A percentile compares a stretch with the other conserved stretches of the same genome.
phyloP scores from a whole-genome alignment of 805 yeast genomes.

The Ogataea degrootiae region DNA sequence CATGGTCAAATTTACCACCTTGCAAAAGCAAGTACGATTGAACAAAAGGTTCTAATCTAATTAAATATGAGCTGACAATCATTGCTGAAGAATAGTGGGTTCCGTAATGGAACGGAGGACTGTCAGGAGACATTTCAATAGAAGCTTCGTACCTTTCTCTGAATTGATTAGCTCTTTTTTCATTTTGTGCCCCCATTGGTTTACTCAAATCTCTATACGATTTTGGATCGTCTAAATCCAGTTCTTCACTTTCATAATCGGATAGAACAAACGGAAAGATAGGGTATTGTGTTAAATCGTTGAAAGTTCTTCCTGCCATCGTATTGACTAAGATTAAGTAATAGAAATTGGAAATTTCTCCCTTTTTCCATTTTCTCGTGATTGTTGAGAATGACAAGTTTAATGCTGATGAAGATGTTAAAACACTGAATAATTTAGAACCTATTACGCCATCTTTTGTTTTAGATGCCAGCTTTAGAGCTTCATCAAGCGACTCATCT shows the following conservation, averaged over 20 bases:
- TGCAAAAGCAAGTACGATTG: constrained; percentile 74
- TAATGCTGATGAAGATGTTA: constrained; percentile 27
- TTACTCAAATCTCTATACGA: constrained; percentile 72
- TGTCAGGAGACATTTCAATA: constrained; percentile 45
- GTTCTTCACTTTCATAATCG: constrained; percentile 65
- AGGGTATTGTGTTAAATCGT: constrained; percentile 86
- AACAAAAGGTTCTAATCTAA: constrained; percentile 75
- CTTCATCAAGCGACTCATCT: constrained; percentile 52
- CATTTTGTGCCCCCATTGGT: constrained; percentile 88
- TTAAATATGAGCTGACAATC: constrained; percentile 81
- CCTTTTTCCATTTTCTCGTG: constrained; percentile 69
- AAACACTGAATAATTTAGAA: constrained; percentile 40
- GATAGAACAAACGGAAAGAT: constrained; percentile 90
- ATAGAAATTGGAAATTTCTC: constrained; percentile 78
- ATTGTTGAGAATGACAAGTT: constrained; percentile 37
- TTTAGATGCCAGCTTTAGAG: constrained; percentile 45
- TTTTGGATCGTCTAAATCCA: constrained; percentile 60
- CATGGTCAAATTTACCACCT: constrained; percentile 87
- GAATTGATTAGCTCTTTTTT: constrained; percentile 56
- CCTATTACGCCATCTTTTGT: constrained; percentile 26
- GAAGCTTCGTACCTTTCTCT: constrained; percentile 70
- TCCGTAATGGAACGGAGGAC: constrained; percentile 84
- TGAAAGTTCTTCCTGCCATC: constrained; percentile 82
- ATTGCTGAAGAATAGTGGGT: constrained; percentile 92
- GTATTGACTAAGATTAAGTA: constrained; percentile 78